Percentiles rank a stretch among this genome's conserved stretches.
These are phyloP conservation scores for Picea mariana DNA, from an alignment of 83 land plant genomes.

Conservation along the genomic window DNA sequence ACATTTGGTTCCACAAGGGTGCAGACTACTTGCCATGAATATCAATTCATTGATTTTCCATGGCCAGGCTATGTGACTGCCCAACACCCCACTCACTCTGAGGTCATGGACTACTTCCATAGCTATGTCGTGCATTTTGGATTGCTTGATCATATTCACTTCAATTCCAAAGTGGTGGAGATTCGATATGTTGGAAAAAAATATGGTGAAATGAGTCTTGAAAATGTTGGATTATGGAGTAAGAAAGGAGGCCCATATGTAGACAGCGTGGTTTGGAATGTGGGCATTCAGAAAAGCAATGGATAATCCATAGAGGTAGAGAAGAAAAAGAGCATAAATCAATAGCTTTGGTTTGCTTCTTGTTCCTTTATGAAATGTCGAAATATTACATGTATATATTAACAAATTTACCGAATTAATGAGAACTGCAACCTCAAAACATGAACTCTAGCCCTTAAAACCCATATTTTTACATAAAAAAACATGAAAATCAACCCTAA, in stretches of 20 bases:
- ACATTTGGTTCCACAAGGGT: slow-evolving; percentile 59
- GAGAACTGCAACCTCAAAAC: no score
- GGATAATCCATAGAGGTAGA: no score
- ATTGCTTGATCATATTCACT: slow-evolving; percentile 23
- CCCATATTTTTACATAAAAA: no score
- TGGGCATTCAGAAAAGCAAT: slow-evolving; percentile 27
- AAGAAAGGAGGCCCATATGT: slow-evolving; percentile 17
- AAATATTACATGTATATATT: no score
- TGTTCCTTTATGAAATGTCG: no score
- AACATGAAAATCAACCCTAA: no score
- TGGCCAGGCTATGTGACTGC: slow-evolving; percentile 35
- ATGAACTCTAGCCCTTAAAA: no score
- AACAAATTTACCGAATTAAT: no score
- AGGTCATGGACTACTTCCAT: slow-evolving; percentile 41
- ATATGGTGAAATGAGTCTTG: not conserved
- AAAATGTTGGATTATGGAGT: slow-evolving; percentile 6
- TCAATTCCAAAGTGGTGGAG: slow-evolving; percentile 34
- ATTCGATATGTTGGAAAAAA: slow-evolving; percentile 24
- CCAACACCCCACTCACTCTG: slow-evolving; percentile 33
- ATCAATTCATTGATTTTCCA: slow-evolving; percentile 58
- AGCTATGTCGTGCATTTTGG: slow-evolving; percentile 32
- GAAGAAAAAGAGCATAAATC: no score
- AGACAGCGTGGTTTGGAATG: slow-evolving; percentile 42
- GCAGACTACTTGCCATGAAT: slow-evolving; percentile 51
- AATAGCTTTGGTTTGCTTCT: no score